Base-by-base conservation (phyloP, 140 eudicot genomes). In the Erigeron philadelphicus region DNA sequence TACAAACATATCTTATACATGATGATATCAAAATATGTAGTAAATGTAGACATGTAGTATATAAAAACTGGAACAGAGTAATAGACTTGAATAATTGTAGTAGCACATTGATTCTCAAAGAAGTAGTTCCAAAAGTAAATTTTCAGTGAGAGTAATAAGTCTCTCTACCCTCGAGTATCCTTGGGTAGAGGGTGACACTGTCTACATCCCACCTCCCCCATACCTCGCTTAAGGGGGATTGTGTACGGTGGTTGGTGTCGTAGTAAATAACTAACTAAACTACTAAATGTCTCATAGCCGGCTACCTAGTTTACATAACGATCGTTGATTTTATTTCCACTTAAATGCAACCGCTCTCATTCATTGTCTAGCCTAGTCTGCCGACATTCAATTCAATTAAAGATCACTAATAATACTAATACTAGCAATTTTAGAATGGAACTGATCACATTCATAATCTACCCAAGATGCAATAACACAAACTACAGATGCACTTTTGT, bases 331-430 rank as follows among this genome's bases (percentile, higher is more conserved):
- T 12, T n/a, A n/a, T 49, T 6, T 21, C 13, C 71, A 13, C 15
- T 41, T 12, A 44, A 64, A 65, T 21, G 56, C 70, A 65, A 52
- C 47, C 31, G 7, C 7, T 67, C 15, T 49, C 52, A 67, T 53
- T 68, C 52, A 40, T 17, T 35, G 46, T 9, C 49, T 31, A 67
- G 41, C 48, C 72, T 21, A 21, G 25, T 21, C 25, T 21, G 25
- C 25, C 25, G 0, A 21, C 25, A 21, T 21, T 21, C 25, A 21
- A 21, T 21, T 21, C 25, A 9, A 47, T 12, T 13, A 45, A 66
- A 48, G 59, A 13, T 50, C 11, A 16, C 4, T 53, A 16, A 53
- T 67, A 50, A 48, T 35, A 10, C 72, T 52, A 35, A 50, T 12
- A 67, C 50, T 31, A 50, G 48, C n/a, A 9, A 41, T 23, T 5